phyloP scores from a whole-genome alignment of 768 basidiomycete species.

The Sarcodon aspratus region DNA sequence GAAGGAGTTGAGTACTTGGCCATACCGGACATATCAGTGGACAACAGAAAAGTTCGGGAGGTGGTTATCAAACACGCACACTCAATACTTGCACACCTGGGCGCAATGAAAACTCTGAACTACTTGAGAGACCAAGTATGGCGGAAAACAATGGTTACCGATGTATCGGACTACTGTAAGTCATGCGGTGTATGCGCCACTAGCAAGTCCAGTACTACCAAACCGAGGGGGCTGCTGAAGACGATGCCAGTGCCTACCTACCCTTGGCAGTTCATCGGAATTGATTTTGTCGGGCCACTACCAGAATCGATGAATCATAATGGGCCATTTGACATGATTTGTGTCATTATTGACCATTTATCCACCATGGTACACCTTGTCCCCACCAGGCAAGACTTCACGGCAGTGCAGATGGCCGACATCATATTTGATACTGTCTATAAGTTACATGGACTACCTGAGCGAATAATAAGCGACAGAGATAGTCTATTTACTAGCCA shows the following conservation, averaged over 20 bases:
- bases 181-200: constrained; percentile 11
- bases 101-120: constrained; percentile 19
- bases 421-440: constrained; percentile 23
- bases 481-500: constrained; percentile 30
- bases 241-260: constrained; percentile 11
- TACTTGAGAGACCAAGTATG: constrained; percentile 24
- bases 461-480: constrained; percentile 26
- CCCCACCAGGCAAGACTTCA: constrained; percentile 17
- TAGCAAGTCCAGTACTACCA: constrained; percentile 10
- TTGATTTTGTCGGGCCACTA: constrained; percentile 16
- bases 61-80: constrained; percentile 26
- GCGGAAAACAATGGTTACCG: constrained; percentile 25
- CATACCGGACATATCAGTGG: constrained; percentile 16
- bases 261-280: constrained; percentile 17
- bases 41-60: constrained; percentile 14
- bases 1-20: constrained; percentile 8
- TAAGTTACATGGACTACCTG: constrained; percentile 27
- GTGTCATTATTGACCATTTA: constrained; percentile 13
- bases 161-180: constrained; percentile 16
- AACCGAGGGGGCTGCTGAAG: constrained; percentile 14
- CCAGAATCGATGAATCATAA: constrained; percentile 12
- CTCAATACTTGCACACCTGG: constrained; percentile 26
- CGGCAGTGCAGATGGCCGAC: constrained; percentile 22
- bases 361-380: constrained; percentile 17
- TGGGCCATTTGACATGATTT: constrained; percentile 13